Percentiles rank a stretch among this genome's conserved stretches.
phyloP scores from a whole-genome alignment of 2,329 filamentous ascomycete genomes.

The Cytospora paraplurivora region DNA sequence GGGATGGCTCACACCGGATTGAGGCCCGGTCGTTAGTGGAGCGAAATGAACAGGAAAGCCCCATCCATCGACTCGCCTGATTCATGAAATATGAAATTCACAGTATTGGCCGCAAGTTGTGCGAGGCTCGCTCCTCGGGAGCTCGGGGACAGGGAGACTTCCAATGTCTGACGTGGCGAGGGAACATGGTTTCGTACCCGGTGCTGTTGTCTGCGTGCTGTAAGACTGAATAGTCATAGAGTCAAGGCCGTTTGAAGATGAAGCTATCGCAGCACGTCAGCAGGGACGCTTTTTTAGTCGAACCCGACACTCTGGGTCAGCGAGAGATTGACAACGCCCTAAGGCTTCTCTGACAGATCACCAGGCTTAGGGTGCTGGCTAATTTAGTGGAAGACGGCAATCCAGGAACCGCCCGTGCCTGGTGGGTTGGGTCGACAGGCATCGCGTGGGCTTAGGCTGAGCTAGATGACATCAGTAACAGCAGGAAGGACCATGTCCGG shows the following conservation, averaged over 20 bases:
- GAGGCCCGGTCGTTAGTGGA: constrained; percentile 13
- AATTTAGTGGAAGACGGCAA: constrained; percentile 29
- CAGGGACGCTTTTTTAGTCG: constrained; percentile 41
- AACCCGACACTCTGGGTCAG: constrained; percentile 43
- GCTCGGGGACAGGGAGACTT: not conserved
- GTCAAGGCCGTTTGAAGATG: not conserved
- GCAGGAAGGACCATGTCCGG: not conserved
- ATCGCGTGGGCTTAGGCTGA: constrained; percentile 1
- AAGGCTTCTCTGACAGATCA: constrained; percentile 32
- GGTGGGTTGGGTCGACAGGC: constrained; percentile 21
- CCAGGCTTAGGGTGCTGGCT: constrained; percentile 26
- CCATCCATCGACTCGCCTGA: not conserved
- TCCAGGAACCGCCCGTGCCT: constrained; percentile 25
- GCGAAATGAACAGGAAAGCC: not conserved
- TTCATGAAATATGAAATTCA: not conserved
- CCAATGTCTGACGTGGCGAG: not conserved
- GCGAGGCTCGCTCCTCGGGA: constrained; percentile 10
- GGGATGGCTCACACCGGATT: constrained; percentile 24
- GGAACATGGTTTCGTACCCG: not conserved
- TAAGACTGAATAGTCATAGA: constrained; percentile 2
- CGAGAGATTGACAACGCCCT: constrained; percentile 43
- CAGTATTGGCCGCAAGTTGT: constrained; percentile 4
- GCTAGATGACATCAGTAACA: not conserved
- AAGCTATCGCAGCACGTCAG: constrained; percentile 30
- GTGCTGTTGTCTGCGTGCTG: constrained; percentile 3